These are phyloP conservation scores for Pythium rishiriense DNA, from an alignment of 352 stramenopile species.

Conservation along the genomic window DNA sequence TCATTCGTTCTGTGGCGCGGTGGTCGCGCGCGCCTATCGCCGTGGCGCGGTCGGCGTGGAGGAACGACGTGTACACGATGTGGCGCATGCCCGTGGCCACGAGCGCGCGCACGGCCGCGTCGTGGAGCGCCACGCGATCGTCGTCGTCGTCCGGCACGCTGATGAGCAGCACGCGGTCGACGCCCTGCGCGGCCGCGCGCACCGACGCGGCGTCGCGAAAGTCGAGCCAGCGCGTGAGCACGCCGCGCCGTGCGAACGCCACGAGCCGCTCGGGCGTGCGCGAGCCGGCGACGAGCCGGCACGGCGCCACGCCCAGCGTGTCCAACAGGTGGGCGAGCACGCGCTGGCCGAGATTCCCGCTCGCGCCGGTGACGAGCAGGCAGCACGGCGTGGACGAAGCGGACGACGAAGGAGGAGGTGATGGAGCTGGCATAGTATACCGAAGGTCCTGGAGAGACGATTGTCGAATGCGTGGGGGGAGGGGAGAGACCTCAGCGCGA, in stretches of 20 bases:
- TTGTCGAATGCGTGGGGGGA: background rate
- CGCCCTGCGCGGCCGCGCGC: conserved; percentile 13
- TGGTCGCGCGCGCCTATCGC: background rate
- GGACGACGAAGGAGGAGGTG: background rate
- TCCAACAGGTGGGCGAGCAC: conserved; percentile 27
- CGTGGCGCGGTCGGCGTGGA: conserved; percentile 2
- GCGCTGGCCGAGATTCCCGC: conserved; percentile 19
- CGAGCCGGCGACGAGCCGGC: conserved; percentile 23
- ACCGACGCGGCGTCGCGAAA: conserved; percentile 19
- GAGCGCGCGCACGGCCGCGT: background rate
- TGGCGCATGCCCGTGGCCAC: conserved; percentile 11
- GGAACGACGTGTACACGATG: conserved; percentile 24
- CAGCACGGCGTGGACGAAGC: background rate
- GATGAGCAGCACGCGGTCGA: conserved; percentile 26
- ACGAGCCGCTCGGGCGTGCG: conserved; percentile 20
- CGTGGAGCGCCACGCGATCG: background rate
- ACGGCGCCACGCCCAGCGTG: conserved; percentile 24
- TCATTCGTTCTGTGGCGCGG: conserved; percentile 10
- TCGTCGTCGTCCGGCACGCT: conserved; percentile 4
- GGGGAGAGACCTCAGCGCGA: background rate
- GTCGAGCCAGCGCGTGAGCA: conserved; percentile 20
- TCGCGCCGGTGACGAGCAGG: conserved; percentile 30
- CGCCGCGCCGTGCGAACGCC: conserved; percentile 7
- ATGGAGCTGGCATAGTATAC: background rate
- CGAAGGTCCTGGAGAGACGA: background rate